Evolutionary conservation across 2,329 filamentous ascomycete genomes (phyloP), one percentile per base, ranked within the genome.

Genomic region (Apiospora rasikravindrae): DNA sequence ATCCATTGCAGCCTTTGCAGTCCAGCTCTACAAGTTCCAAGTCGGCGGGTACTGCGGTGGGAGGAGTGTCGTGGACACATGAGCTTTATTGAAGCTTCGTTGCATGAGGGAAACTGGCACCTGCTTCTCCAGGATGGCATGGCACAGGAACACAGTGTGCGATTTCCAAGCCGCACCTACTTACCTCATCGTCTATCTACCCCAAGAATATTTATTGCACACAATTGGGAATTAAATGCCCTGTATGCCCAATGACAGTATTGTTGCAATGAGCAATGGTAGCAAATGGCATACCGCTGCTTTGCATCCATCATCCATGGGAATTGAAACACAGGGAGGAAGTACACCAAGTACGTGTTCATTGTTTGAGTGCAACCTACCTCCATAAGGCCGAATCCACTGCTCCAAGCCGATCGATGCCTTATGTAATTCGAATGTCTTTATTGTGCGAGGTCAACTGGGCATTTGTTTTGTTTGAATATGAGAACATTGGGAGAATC

Each of bases 201-300:
- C 57, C 57, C 57, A 64, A 64, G 57, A 64, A 40, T 64, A 64
- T 64, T 33, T 64, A 64, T 64, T 33, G 57, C 57, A 64, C 57
- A 64, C 57, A 40, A 64, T 40, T 24, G 22, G 57, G 33, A 64
- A 40, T 40, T 64, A 7, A 40, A 64, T 22, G 33, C 37, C 7
- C 4, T n/a, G 8, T 4, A 64, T n/a, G 33, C 22, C 22, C n/a
- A 51, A 51, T 51, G 6, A 13, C n/a, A 24, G 49, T 49, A 51
- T 24, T 51, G n/a, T 4, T 4, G n/a, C 49, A 51, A 24, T 13
- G 40, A 42, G 8, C 40, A 42, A 42, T 42, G 40, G 40, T 37
- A 42, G 8, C 8, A 42, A 42, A 11, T 14, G 10, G 37, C 8
- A 42, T 42, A 42, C 40, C 13, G 40, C 40, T 42, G 40, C 40